These are phyloP conservation scores for Huntiella savannae DNA, from an alignment of 2,329 filamentous ascomycete genomes.

Conservation along the genomic window DNA sequence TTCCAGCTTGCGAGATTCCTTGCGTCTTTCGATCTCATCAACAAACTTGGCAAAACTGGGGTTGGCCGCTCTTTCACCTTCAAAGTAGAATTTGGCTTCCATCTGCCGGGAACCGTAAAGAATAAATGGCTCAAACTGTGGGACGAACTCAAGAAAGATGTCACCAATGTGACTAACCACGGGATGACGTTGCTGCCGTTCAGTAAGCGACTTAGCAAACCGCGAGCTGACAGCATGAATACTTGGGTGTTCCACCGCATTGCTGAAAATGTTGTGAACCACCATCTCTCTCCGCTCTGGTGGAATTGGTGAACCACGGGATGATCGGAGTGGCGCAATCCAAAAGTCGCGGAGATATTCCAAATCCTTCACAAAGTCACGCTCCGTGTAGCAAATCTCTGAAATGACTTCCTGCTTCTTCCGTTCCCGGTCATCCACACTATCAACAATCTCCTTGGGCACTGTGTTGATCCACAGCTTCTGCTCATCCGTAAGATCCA, in stretches of 20 bases:
- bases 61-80: constrained; percentile 82
- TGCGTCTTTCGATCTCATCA: constrained; percentile 86
- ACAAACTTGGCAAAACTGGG: constrained; percentile 76
- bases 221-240: constrained; percentile 81
- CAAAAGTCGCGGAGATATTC: constrained; percentile 97
- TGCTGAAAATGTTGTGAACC: constrained; percentile 86
- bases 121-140: constrained; percentile 89
- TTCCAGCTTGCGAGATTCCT: constrained; percentile 91
- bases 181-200: constrained; percentile 73
- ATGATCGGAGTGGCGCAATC: constrained; percentile 69
- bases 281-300: constrained; percentile 74
- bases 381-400: constrained; percentile 94
- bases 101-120: constrained; percentile 89
- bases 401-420: constrained; percentile 97
- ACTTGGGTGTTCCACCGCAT: constrained; percentile 64
- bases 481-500: constrained; percentile 76
- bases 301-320: constrained; percentile 70
- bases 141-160: constrained; percentile 81
- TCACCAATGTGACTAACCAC: constrained; percentile 83
- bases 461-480: constrained; percentile 99
- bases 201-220: constrained; percentile 73
- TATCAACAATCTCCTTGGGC: constrained; percentile 81
- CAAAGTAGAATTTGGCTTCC: constrained; percentile 94
- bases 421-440: constrained; percentile 77
- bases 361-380: constrained; percentile 96